Percentiles rank a stretch among this genome's conserved stretches.
These are phyloP conservation scores for Corymbia citriodora DNA, from an alignment of 441 rosid species.

Conservation along the genomic window DNA sequence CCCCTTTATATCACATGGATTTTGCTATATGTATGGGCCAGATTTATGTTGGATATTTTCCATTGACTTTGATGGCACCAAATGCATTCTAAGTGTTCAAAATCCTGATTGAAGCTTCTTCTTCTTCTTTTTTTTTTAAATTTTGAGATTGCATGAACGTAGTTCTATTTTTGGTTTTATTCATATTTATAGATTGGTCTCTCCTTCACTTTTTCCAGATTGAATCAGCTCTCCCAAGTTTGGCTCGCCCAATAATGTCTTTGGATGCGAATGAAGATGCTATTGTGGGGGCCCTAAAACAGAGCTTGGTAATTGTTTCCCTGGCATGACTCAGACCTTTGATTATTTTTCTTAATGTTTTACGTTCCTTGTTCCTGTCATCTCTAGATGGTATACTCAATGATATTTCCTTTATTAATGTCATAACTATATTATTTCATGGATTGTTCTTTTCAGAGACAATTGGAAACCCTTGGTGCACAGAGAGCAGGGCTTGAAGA, in stretches of 20 bases:
- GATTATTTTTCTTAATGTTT: neutral
- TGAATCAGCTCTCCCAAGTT: constrained; percentile 88
- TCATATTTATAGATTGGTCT: neutral
- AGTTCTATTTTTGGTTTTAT: neutral
- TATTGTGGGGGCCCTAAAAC: constrained; percentile 84
- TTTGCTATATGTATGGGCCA: neutral
- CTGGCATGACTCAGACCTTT: neutral
- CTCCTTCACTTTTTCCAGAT: constrained; percentile 37
- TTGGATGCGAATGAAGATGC: constrained; percentile 97
- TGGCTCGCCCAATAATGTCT: constrained; percentile 90
- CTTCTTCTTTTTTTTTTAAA: neutral
- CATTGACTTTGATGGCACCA: neutral
- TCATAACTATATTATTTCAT: neutral
- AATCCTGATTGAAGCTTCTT: neutral
- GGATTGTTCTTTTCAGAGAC: constrained; percentile 46
- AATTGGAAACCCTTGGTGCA: constrained; percentile 93
- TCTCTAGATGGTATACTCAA: neutral
- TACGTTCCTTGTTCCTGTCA: neutral
- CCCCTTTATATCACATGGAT: neutral
- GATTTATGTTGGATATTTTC: neutral
- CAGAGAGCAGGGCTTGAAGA: constrained; percentile 98
- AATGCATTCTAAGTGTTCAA: neutral
- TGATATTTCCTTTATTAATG: constrained; percentile 3
- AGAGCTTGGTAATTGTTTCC: constrained; percentile 65
- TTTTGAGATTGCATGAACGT: neutral